Evolutionary conservation across 2,329 filamentous ascomycete genomes (phyloP).

Genomic region (Hymenoscyphus linearis): DNA sequence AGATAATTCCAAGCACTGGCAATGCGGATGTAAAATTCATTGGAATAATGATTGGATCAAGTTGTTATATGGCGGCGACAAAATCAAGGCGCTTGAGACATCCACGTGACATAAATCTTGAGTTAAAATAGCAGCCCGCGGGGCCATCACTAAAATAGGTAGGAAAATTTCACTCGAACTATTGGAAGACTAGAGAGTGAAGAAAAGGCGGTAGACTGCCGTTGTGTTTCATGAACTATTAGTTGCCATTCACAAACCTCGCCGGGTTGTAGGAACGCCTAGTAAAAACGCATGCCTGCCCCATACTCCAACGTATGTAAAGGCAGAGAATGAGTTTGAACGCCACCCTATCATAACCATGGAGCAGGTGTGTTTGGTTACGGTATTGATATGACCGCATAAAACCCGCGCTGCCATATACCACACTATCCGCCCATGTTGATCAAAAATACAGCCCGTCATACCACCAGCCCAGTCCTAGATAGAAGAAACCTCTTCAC

Average conservation of each 20-base stretch:
- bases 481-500: neutral
- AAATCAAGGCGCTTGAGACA: neutral
- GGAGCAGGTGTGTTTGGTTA: neutral
- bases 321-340: conserved; percentile 8
- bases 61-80: neutral
- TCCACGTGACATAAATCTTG: neutral
- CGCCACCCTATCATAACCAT: conserved; percentile 5
- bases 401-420: neutral
- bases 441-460: conserved; percentile 2
- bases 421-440: neutral
- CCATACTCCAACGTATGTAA: conserved; percentile 11
- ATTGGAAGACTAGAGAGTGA: neutral
- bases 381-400: neutral
- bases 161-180: neutral
- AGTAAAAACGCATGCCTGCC: conserved; percentile 7
- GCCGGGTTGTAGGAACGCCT: conserved; percentile 18
- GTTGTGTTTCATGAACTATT: conserved; percentile 12
- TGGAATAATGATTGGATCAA: neutral
- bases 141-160: neutral
- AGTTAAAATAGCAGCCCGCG: too few species aligned
- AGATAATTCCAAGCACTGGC: conserved; percentile 6
- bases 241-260: conserved; percentile 17
- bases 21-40: conserved; percentile 4
- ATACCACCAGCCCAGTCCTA: neutral
- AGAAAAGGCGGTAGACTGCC: conserved; percentile 6